phyloP scores from a whole-genome alignment of 306 rosid species.

The Vigna angularis region DNA sequence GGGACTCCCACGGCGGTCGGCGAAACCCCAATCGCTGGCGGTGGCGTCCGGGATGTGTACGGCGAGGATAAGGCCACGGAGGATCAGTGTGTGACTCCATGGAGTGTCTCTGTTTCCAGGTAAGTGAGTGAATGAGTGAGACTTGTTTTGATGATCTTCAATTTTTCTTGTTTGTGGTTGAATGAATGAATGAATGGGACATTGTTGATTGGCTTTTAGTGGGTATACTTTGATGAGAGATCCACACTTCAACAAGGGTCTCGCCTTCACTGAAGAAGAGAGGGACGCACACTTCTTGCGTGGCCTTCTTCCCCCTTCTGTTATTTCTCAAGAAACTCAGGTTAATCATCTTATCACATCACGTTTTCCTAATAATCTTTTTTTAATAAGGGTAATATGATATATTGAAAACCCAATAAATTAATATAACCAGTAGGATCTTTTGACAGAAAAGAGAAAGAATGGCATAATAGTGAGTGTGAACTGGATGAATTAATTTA shows the following conservation, averaged over 20 bases:
- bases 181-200: constrained; percentile 5
- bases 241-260: constrained; percentile 93
- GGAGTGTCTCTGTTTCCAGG: constrained; percentile 93
- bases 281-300: constrained; percentile 94
- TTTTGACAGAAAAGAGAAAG: too few relatives aligned
- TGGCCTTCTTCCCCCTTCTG: constrained; percentile 90
- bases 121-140: constrained; percentile 27
- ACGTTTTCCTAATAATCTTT: background rate
- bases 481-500: too few relatives aligned
- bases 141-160: background rate
- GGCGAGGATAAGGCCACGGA: constrained; percentile 80
- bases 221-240: constrained; percentile 89
- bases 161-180: background rate
- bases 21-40: constrained; percentile 44
- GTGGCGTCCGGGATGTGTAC: constrained; percentile 73
- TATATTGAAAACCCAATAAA: too few relatives aligned
- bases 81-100: constrained; percentile 83
- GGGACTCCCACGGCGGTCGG: constrained; percentile 52
- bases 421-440: too few relatives aligned
- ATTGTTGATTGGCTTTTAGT: constrained; percentile 47
- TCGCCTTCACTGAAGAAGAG: constrained; percentile 91
- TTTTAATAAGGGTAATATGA: too few relatives aligned
- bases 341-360: constrained; percentile 49
- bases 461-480: too few relatives aligned
- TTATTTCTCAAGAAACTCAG: constrained; percentile 84